Percentiles rank a stretch among this genome's conserved stretches.
Conservation (phyloP, 2,329 filamentous ascomycete genomes). For the Ophiostoma novo-ulmi region DNA sequence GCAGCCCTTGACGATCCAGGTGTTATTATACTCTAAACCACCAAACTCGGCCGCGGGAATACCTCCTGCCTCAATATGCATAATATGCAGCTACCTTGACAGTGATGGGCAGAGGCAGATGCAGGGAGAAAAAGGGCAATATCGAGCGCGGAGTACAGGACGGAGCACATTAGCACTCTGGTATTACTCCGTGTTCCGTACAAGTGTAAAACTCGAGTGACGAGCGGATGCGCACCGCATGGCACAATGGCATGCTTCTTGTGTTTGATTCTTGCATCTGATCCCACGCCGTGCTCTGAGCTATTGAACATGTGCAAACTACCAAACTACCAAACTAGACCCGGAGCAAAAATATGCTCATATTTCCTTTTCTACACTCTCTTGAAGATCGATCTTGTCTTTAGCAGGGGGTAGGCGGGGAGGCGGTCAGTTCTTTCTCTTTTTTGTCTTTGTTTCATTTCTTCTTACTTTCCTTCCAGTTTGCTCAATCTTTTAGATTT, state of each 20-base stretch:
- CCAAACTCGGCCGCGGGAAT: not conserved
- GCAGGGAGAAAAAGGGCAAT: not conserved
- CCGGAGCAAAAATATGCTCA: constrained; percentile 1
- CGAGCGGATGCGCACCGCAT: not conserved
- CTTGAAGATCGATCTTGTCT: not conserved
- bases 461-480: not conserved
- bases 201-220: not conserved
- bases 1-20: not conserved
- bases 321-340: too few relatives aligned
- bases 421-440: not conserved
- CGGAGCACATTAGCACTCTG: not conserved
- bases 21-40: not conserved
- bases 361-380: not conserved
- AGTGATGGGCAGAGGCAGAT: not conserved
- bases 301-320: too few relatives aligned
- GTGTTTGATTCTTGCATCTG: not conserved
- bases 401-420: not conserved
- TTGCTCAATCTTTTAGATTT: not conserved
- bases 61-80: not conserved
- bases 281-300: not conserved
- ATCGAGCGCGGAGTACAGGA: constrained; percentile 3
- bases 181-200: not conserved
- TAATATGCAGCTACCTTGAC: not conserved
- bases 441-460: not conserved
- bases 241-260: constrained; percentile 7